Percentiles rank a stretch among this genome's conserved stretches.
phyloP scores from a whole-genome alignment of 805 yeast species.

The Isabelozyma pseudorhagii region DNA sequence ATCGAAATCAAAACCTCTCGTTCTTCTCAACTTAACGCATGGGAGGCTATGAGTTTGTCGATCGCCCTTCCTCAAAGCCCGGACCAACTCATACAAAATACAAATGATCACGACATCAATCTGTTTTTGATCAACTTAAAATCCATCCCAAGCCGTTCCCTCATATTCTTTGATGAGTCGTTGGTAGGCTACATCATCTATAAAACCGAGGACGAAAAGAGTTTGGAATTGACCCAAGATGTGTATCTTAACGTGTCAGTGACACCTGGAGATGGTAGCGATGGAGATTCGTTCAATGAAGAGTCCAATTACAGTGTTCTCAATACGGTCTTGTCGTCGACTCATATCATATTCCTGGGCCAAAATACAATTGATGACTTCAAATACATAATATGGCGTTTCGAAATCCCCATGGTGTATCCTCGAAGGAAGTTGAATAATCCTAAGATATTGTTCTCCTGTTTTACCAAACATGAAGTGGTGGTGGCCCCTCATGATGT shows the following conservation, averaged over 20 bases:
- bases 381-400: slow-evolving; percentile 23
- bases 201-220: slow-evolving; percentile 5
- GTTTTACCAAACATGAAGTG: neutral
- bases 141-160: slow-evolving; percentile 5
- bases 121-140: neutral
- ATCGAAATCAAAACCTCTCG: neutral
- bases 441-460: slow-evolving; percentile 20
- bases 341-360: slow-evolving; percentile 1
- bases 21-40: neutral
- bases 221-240: slow-evolving; percentile 3
- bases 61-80: slow-evolving; percentile 3
- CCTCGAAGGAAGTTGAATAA: slow-evolving; percentile 25
- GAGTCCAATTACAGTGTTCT: slow-evolving; percentile 2
- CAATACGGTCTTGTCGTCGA: slow-evolving; percentile 1
- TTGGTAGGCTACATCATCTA: slow-evolving; percentile 25
- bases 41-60: slow-evolving; percentile 4
- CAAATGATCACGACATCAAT: slow-evolving; percentile 5
- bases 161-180: slow-evolving; percentile 30
- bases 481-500: neutral
- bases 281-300: neutral
- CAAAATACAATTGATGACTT: slow-evolving; percentile 6
- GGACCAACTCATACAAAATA: neutral
- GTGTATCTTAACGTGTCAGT: slow-evolving; percentile 17
- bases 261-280: slow-evolving; percentile 13
- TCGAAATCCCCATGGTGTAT: slow-evolving; percentile 25